Base-by-base conservation (phyloP, 495 filamentous ascomycete species). In the Beverwykella pulmonaria region DNA sequence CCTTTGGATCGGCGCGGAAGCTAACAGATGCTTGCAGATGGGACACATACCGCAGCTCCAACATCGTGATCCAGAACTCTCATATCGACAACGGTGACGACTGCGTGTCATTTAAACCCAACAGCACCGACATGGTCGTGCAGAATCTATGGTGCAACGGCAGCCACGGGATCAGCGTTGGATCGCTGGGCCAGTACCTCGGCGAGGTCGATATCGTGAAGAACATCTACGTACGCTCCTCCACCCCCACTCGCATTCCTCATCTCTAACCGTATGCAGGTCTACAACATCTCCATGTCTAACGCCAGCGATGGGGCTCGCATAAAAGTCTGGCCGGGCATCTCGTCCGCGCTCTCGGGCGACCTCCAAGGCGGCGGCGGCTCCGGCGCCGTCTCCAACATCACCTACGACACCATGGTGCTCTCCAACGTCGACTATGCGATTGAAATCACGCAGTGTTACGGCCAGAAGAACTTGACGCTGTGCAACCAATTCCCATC, bases 61-160 rank as follows among this genome's bases (percentile, higher is more conserved):
- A 84, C 36, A 82, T 88, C 56, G 83, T 86, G 0, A 89, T 90
- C 46, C 87, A 90, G 69, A 83, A 92, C 73, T 88, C 84, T 1
- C 78, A 82, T 19, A 82, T 92, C 57, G 80, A 87, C 69, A 91
- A 91, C 58, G 86, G 86, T 25, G 87, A 92, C 67, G 86, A 91
- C 71, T 91, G 88, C 63, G 88, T 91, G n/a, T 86, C 86, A 12
- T 90, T 91, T 81, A 91, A 92, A 74, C 88, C 88, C 1, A 91
- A 91, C 74, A 86, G 82, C 73, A 90, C 87, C n/a, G 80, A 91
- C 58, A 86, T 92, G 57, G 77, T 92, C 6, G 83, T 91, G 19
- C 87, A 90, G 73, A 88, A 88, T 61, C 73, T 92, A 20, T 78
- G 79, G 59, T 92, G 89, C 76, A 87, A 87, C 60, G 89, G 89